These are phyloP conservation scores for Mycena haematopus DNA, from an alignment of 768 basidiomycete species.

Conservation along the genomic window DNA sequence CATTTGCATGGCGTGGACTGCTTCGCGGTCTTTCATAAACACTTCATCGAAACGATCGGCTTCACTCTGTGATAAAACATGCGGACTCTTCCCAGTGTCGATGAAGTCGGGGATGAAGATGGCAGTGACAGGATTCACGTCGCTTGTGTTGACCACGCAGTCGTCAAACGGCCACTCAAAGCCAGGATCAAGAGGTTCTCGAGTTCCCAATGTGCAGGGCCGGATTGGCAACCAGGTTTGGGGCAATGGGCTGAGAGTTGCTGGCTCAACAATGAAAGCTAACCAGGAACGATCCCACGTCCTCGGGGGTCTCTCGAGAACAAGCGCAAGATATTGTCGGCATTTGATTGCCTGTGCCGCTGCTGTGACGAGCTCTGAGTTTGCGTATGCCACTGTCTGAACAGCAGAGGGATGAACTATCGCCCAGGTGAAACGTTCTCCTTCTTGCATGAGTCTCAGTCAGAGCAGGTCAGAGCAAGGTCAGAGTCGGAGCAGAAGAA, in stretches of 20 bases:
- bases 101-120: not conserved
- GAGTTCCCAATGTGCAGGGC: constrained; percentile 9
- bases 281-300: not conserved
- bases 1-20: too few species aligned
- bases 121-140: not conserved
- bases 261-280: constrained; percentile 5
- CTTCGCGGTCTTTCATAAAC: not conserved
- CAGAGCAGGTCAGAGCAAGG: too few species aligned
- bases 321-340: not conserved
- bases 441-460: not conserved
- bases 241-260: not conserved
- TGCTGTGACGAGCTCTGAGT: not conserved
- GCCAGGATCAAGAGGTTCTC: constrained; percentile 3
- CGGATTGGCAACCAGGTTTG: constrained; percentile 6
- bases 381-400: not conserved
- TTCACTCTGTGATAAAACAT: not conserved
- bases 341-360: not conserved
- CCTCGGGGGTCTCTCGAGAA: not conserved
- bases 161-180: constrained; percentile 11
- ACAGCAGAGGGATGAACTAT: not conserved
- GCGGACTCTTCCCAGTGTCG: not conserved
- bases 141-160: constrained; percentile 8
- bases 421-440: not conserved
- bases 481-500: too few species aligned
- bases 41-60: not conserved